Conservation (phyloP, 495 filamentous ascomycete species). For the Aspergillus campestris region DNA sequence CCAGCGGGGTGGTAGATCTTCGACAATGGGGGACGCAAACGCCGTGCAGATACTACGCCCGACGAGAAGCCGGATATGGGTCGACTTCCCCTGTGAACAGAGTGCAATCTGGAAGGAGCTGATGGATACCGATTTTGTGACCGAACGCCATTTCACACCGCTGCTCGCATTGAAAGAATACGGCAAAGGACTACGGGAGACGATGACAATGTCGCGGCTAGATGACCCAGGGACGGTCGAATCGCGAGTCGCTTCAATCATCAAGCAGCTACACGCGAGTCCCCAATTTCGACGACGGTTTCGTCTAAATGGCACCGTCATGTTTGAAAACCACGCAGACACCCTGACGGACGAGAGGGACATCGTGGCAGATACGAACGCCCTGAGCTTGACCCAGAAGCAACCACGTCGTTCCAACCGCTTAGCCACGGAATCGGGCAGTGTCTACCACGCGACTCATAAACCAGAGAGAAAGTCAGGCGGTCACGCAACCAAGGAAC, state of each 20-base stretch:
- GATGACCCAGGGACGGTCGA: conserved; percentile 9
- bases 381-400: conserved; percentile 1
- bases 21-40: conserved; percentile 11
- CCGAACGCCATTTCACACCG: conserved; percentile 8
- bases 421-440: neutral
- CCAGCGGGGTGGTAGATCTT: neutral
- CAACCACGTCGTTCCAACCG: conserved; percentile 4
- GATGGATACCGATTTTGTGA: conserved; percentile 1
- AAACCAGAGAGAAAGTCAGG: neutral
- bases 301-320: conserved; percentile 11
- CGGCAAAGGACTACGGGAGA: conserved; percentile 3
- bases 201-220: conserved; percentile 3
- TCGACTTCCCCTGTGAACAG: conserved; percentile 4
- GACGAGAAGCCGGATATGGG: conserved; percentile 4
- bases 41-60: conserved; percentile 4
- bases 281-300: conserved; percentile 6
- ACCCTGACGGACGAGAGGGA: conserved; percentile 13
- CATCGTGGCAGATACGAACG: neutral
- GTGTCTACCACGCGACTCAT: neutral
- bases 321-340: conserved; percentile 22
- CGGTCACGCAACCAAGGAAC: neutral
- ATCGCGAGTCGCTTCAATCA: conserved; percentile 2
- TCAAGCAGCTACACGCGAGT: conserved; percentile 4
- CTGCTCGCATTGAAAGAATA: conserved; percentile 3
- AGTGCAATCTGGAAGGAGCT: conserved; percentile 5